Percentiles rank a stretch among this genome's conserved stretches.
Conservation (phyloP, 2,329 filamentous ascomycete genomes). For the Calonectria henricotiae region DNA sequence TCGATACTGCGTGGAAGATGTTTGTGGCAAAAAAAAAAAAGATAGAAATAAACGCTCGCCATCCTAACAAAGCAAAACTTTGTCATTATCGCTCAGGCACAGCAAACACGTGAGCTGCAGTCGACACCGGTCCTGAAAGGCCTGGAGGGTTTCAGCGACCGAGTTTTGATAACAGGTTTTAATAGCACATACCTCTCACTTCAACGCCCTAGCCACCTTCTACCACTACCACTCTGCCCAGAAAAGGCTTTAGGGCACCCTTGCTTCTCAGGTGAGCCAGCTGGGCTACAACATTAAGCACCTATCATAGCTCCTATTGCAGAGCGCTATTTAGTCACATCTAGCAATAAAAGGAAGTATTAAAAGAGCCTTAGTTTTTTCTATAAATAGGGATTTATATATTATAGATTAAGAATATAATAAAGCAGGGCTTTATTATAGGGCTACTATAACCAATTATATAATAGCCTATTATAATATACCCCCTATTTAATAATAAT, state of each 20-base stretch:
- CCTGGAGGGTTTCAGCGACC: neutral
- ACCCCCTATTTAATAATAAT: no score
- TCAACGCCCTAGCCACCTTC: slow-evolving; percentile 13
- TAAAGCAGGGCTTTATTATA: no score
- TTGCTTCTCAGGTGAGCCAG: neutral
- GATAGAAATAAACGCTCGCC: neutral
- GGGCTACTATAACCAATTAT: no score
- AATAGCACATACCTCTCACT: neutral
- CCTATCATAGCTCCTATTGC: no score
- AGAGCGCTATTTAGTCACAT: no score
- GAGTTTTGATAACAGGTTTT: neutral
- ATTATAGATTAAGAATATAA: no score
- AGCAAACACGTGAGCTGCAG: slow-evolving; percentile 3
- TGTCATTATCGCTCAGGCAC: slow-evolving; percentile 6
- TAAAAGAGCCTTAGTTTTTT: no score
- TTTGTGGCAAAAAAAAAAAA: neutral
- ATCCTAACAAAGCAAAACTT: slow-evolving; percentile 16
- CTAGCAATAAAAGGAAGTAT: no score
- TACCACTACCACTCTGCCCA: neutral
- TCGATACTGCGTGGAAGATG: no score
- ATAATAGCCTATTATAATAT: no score
- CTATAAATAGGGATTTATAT: no score
- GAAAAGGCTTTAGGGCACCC: neutral
- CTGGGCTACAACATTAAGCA: slow-evolving; percentile 17
- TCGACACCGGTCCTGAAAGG: neutral